Base-by-base conservation (phyloP, 495 filamentous ascomycete species). In the Daldinia caldariorum region DNA sequence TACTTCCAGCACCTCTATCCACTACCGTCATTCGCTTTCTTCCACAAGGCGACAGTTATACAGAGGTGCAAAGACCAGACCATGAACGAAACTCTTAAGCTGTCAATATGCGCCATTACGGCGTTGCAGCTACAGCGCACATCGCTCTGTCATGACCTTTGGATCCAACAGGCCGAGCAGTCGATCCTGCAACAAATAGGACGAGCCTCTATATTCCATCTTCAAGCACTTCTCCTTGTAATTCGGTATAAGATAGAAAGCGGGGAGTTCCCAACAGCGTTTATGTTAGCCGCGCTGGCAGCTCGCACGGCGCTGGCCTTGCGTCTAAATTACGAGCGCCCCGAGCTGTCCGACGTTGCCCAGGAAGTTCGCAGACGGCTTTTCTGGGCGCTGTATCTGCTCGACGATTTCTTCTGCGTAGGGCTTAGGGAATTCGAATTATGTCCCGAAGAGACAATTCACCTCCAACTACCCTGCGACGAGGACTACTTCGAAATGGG, bases 351-450 rank as follows among this genome's bases (percentile, higher is more conserved):
- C 31, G 60, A 72, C 10, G 67, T 78, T 5, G 74, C 74, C 4
- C 76, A 76, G 50, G 76, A 78, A 58, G 71, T 68, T 22, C 74
- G 76, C 1, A 66, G 76, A 6, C 68, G 76, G 20, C 58, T 78
- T 6, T 74, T 74, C 59, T 78, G 74, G 76, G 68, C 74, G 8
- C 50, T 78, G 2, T 76, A 76, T 49, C 22, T 76, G 34, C 68
- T 76, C 12, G 71, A 74, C 22, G 70, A 71, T 16, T 68, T 70
- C 51, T 78, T 74, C 51, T 76, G 70, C 39, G 76, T 74, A 2
- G 76, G 76, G 1, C 69, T 76, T 9, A 58, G 69, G 14, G 75
- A 77, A 38, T 76, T 76, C 43, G 74, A 76, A 37, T 53, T 77
- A 38, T 76, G 67, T 35, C 70, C 71, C 16, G 70, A 74, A 6